Evolutionary conservation across 192 early-diverging fungal genomes (phyloP).

Genomic region (Entophlyctis luteolus): DNA sequence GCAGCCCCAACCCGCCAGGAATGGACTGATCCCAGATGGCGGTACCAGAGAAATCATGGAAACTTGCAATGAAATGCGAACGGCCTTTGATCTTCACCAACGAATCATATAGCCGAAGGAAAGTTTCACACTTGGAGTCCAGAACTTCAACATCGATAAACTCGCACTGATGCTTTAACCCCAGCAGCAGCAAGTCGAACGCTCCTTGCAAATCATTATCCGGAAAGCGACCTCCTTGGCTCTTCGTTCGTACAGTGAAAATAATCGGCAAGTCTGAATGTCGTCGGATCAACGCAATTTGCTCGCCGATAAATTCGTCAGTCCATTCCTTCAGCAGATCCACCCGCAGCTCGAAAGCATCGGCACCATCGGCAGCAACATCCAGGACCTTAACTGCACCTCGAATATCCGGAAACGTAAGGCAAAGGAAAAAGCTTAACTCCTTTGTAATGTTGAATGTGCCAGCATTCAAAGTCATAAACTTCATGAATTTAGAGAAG

Average conservation of each 20-base stretch:
- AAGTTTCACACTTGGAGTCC: slow-evolving; percentile 71
- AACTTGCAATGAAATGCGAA: slow-evolving; percentile 75
- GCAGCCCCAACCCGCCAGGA: slow-evolving; percentile 18
- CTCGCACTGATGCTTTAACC: slow-evolving; percentile 85
- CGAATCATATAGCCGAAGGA: slow-evolving; percentile 22
- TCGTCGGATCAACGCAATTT: slow-evolving; percentile 74
- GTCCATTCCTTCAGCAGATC: slow-evolving; percentile 69
- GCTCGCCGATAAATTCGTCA: slow-evolving; percentile 67
- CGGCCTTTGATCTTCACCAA: slow-evolving; percentile 60
- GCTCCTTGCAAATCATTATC: slow-evolving; percentile 58
- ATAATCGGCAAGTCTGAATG: slow-evolving; percentile 76
- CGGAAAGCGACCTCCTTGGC: slow-evolving; percentile 82
- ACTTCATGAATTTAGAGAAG: slow-evolving; percentile 64
- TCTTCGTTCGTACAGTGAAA: slow-evolving; percentile 84
- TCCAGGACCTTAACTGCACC: slow-evolving; percentile 53
- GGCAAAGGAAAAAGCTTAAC: slow-evolving; percentile 76
- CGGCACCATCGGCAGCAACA: slow-evolving; percentile 69
- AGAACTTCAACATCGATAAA: slow-evolving; percentile 92
- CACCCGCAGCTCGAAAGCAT: slow-evolving; percentile 89
- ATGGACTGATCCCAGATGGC: slow-evolving; percentile 57
- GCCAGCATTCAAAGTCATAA: slow-evolving; percentile 50
- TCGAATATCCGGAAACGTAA: slow-evolving; percentile 60
- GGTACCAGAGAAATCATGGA: slow-evolving; percentile 73
- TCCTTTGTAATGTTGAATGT: neutral
- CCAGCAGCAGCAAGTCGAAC: slow-evolving; percentile 63